phyloP scores from a whole-genome alignment of 768 basidiomycete genomes.

The Naematelia aurantialba region DNA sequence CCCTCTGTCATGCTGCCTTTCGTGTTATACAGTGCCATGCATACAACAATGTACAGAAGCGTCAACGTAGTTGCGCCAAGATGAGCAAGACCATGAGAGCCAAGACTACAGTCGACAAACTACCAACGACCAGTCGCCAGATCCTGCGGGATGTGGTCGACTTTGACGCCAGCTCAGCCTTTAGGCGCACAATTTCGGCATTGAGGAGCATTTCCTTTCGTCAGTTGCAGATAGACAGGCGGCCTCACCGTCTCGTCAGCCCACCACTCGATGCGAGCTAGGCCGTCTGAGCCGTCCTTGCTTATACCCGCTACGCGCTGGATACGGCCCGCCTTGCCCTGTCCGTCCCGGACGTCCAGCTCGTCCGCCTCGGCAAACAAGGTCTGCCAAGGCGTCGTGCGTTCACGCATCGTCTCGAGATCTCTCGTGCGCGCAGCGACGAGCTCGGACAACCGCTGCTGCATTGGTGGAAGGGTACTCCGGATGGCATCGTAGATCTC shows the following conservation, averaged over 20 bases:
- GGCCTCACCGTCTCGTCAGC: slow-evolving; percentile 21
- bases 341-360: not conserved
- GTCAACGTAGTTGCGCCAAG: not conserved
- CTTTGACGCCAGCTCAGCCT: not conserved
- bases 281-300: slow-evolving; percentile 12
- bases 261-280: slow-evolving; percentile 30
- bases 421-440: slow-evolving; percentile 15
- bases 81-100: not conserved
- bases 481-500: slow-evolving; percentile 16
- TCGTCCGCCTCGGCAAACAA: slow-evolving; percentile 8
- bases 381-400: slow-evolving; percentile 28
- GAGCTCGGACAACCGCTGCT: slow-evolving; percentile 16
- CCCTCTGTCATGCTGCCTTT: not conserved
- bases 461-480: slow-evolving; percentile 11
- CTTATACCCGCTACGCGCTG: not conserved
- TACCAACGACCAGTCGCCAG: not conserved
- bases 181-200: not conserved
- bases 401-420: slow-evolving; percentile 26
- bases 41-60: not conserved
- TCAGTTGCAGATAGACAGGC: not conserved
- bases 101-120: not conserved
- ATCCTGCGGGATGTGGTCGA: not conserved
- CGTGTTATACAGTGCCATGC: not conserved
- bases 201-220: not conserved
- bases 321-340: slow-evolving; percentile 1